These are phyloP conservation scores for Peterozyma toletana DNA, from an alignment of 805 yeast genomes.

Conservation along the genomic window DNA sequence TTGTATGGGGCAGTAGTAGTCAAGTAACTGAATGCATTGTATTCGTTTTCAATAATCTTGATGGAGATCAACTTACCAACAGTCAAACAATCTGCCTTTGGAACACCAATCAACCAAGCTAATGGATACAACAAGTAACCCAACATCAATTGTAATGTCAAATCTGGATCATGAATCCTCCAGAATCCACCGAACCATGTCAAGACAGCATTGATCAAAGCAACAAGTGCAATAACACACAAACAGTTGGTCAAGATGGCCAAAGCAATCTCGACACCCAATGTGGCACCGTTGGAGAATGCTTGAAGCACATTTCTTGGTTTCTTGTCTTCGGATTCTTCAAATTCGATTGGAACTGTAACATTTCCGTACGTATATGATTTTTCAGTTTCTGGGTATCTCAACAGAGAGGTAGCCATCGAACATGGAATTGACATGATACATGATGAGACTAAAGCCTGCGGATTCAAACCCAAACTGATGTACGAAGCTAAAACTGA, in stretches of 20 bases:
- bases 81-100: slow-evolving; percentile 28
- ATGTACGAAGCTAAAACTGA: slow-evolving; percentile 56
- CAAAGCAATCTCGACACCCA: slow-evolving; percentile 33
- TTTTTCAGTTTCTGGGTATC: slow-evolving; percentile 52
- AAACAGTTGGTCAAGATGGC: slow-evolving; percentile 34
- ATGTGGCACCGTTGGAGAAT: slow-evolving; percentile 40
- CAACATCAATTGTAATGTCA: slow-evolving; percentile 32
- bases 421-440: slow-evolving; percentile 66
- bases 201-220: slow-evolving; percentile 31
- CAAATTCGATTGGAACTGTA: slow-evolving; percentile 36
- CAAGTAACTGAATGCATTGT: slow-evolving; percentile 39
- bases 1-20: slow-evolving; percentile 19
- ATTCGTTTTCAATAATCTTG: slow-evolving; percentile 15
- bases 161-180: slow-evolving; percentile 24
- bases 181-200: slow-evolving; percentile 39
- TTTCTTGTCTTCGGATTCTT: slow-evolving; percentile 20
- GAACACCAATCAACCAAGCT: slow-evolving; percentile 32
- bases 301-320: slow-evolving; percentile 49
- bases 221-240: slow-evolving; percentile 36
- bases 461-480: slow-evolving; percentile 54
- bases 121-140: slow-evolving; percentile 35
- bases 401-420: slow-evolving; percentile 51
- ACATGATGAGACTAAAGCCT: slow-evolving; percentile 56
- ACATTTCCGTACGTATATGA: slow-evolving; percentile 42
- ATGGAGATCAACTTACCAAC: slow-evolving; percentile 22